Base-by-base conservation (phyloP, 306 rosid genomes). In the Ormosia emarginata region DNA sequence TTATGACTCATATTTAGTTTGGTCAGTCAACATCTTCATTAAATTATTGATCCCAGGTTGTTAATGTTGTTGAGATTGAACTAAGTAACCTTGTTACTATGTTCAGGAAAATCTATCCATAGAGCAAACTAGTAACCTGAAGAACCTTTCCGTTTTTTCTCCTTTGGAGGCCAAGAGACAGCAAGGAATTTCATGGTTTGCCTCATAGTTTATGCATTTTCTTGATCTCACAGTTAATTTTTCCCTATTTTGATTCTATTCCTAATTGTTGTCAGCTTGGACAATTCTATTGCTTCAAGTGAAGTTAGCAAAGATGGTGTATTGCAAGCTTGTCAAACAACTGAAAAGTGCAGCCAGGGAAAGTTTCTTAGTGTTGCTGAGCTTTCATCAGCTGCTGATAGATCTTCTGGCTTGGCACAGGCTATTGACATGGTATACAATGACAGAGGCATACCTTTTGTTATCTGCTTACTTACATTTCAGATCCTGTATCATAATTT, bases 321-420 rank as follows among this genome's bases (percentile, higher is more conserved):
- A 2, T 73, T 65, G 32, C 85, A 90, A 68, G 71, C 72, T 59
- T 64, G 69, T 86, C 90, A 90, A 76, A 71, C 89, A 68, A 77
- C 64, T 62, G 94, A 85, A 83, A 91, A 85, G 71, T 71, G 88
- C 77, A 85, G 86, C 77, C 86, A 93, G 83, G 87, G 91, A 67
- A 87, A 78, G 65, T 95, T 95, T 84, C 96, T 89, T 37, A 95
- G 88, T 80, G 99, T 95, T 77, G 52, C 88, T 32, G 93, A 95
- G 73, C 90, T 95, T 78, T 92, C 99, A 78, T 80, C 87, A 66
- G 81, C 90, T 8, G 87, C 85, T 84, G 90, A 86, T 78, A 79
- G 67, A 80, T 86, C 85, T 76, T 85, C 88, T 37, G 92, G 88
- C 86, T 75, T 76, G 80, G 88, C 88, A 72, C 65, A 72, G 70